Evolutionary conservation across 2,329 filamentous ascomycete species (phyloP), one percentile per base, ranked within the genome.

Genomic region (Zopfia rhizophila): DNA sequence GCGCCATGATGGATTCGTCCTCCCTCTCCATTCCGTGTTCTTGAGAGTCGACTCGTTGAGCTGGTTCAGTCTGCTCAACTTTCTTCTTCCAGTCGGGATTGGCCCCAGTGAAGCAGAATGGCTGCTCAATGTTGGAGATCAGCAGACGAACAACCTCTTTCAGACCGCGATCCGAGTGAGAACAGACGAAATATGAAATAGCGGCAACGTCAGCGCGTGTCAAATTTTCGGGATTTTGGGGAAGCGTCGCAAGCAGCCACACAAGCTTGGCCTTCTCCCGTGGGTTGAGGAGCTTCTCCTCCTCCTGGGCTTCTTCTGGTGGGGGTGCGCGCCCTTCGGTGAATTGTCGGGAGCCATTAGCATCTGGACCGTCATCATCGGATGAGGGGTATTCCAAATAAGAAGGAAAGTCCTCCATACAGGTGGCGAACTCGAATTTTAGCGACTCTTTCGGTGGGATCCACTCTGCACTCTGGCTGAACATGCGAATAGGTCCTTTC

Each of bases 71-170:
- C 14, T 61, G 58, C 10, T 69, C 72, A n/a, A n/a, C n/a, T 38
- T 75, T 75, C 16, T 77, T 42, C 8, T 69, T 74, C 55, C 74
- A 72, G 6, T 82, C 76, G 0, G 85, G 83, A 48, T 90, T 92
- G 17, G 88, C 89, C 5, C 81, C 82, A 1, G 86, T 90, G 55
- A 87, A 84, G 5, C 86, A 82, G 46, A 95, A 84, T 0, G 94
- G 94, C 38, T 81, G 84, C 48, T 88, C 80, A 23, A 97, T 80
- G 61, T 99, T 97, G 1, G 85, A 81, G 0, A 96, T 82, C 25
- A 97, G 86, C 73, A 96, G 84, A 37, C 93, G 84, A n/a, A 96
- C 91, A 24, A 97, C 87, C 74, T 97, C 94, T 54, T 95, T 89
- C 10, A 90, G 89, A 12, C 92, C 94, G 14, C 85, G 82, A 27